phyloP scores from a whole-genome alignment of 2,329 filamentous ascomycete species.

The Hysterium pulicare region DNA sequence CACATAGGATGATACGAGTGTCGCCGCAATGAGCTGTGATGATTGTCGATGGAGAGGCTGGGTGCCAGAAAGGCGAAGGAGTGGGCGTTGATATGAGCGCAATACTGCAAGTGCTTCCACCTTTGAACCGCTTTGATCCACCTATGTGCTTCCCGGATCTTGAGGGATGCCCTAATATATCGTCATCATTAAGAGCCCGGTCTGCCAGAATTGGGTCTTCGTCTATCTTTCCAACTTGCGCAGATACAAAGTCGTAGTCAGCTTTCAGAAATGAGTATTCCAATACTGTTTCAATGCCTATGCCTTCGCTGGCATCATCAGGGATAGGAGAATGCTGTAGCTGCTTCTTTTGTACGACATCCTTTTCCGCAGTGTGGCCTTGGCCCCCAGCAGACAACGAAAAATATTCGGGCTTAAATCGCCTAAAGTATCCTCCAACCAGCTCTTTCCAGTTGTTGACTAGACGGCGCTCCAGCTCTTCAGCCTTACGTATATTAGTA shows the following conservation, averaged over 20 bases:
- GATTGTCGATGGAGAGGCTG: conserved; percentile 76
- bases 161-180: conserved; percentile 68
- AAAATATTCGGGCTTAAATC: conserved; percentile 83
- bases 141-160: conserved; percentile 60
- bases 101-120: conserved; percentile 87
- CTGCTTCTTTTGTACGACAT: conserved; percentile 23
- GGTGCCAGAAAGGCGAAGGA: conserved; percentile 92
- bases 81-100: conserved; percentile 90
- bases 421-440: conserved; percentile 89
- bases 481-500: conserved; percentile 57
- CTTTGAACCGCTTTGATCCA: conserved; percentile 76
- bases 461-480: conserved; percentile 66
- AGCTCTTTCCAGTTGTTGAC: conserved; percentile 75
- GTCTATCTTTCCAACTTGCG: conserved; percentile 79
- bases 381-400: conserved; percentile 42
- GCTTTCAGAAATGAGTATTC: conserved; percentile 91
- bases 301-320: conserved; percentile 36
- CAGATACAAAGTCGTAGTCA: conserved; percentile 89
- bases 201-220: conserved; percentile 68
- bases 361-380: conserved; percentile 33
- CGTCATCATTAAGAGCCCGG: conserved; percentile 76
- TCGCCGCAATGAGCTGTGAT: conserved; percentile 90
- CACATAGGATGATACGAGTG: conserved; percentile 84
- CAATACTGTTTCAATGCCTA: conserved; percentile 72
- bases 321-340: conserved; percentile 19